These are phyloP conservation scores for Diaporthe ampelina DNA, from an alignment of 2,329 filamentous ascomycete genomes.

Conservation along the genomic window DNA sequence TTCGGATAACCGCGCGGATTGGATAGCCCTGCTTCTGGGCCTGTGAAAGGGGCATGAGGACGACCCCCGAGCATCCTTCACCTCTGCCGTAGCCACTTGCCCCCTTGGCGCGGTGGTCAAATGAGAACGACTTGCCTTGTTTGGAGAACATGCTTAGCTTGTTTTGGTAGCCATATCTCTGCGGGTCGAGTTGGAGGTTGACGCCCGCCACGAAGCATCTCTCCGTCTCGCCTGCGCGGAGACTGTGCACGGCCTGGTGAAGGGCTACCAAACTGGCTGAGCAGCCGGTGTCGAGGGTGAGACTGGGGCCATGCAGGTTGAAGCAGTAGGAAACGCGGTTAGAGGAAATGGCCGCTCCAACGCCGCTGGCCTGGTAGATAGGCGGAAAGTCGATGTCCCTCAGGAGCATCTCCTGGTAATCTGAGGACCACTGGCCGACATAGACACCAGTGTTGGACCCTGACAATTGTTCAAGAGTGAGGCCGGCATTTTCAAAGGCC, in stretches of 20 bases:
- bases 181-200: constrained; percentile 48
- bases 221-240: constrained; percentile 20
- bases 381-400: constrained; percentile 37
- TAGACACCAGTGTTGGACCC: constrained; percentile 53
- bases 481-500: constrained; percentile 33
- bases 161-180: constrained; percentile 48
- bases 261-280: constrained; percentile 56
- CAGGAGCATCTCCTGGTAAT: constrained; percentile 49
- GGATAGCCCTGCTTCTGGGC: constrained; percentile 24
- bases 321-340: constrained; percentile 59
- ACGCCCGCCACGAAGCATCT: constrained; percentile 46
- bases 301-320: constrained; percentile 57
- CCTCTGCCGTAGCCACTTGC: constrained; percentile 20
- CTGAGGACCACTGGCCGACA: constrained; percentile 49
- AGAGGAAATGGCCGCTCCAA: constrained; percentile 51
- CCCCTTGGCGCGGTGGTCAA: constrained; percentile 20
- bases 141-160: constrained; percentile 43
- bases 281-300: constrained; percentile 63
- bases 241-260: constrained; percentile 11
- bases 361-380: constrained; percentile 53
- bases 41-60: constrained; percentile 24
- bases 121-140: constrained; percentile 25
- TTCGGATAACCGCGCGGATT: constrained; percentile 44
- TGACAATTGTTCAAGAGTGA: constrained; percentile 45
- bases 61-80: constrained; percentile 24